Conservation (phyloP, 208 protist genomes). For the Dictyostelium gargantuum region DNA sequence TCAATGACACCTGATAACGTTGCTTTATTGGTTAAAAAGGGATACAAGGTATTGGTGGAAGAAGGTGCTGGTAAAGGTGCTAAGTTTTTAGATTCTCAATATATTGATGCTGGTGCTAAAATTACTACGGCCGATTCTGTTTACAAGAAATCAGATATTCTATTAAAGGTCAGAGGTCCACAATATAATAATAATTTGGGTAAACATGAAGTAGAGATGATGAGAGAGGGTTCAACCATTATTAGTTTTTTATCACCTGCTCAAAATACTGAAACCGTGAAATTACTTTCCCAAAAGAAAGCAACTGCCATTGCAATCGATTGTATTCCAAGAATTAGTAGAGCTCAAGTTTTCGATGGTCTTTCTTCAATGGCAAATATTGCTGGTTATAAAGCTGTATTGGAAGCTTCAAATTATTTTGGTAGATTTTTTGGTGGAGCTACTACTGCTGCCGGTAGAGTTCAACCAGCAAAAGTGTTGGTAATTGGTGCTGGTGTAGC, state of each 20-base stretch:
- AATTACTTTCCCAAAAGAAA: slow-evolving; percentile 65
- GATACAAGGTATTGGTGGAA: slow-evolving; percentile 84
- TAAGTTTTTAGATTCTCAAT: slow-evolving; percentile 85
- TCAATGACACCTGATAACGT: slow-evolving; percentile 84
- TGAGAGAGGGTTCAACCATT: slow-evolving; percentile 78
- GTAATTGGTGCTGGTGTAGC: slow-evolving; percentile 92
- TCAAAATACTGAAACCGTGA: not conserved
- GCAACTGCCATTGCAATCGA: slow-evolving; percentile 87
- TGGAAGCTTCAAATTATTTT: slow-evolving; percentile 86
- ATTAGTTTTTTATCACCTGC: slow-evolving; percentile 86
- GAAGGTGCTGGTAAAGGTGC: slow-evolving; percentile 82
- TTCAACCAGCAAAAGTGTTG: slow-evolving; percentile 88
- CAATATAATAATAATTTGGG: slow-evolving; percentile 18
- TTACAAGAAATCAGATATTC: slow-evolving; percentile 78
- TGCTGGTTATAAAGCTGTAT: slow-evolving; percentile 88
- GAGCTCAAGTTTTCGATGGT: slow-evolving; percentile 87
- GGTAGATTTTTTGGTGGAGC: slow-evolving; percentile 87
- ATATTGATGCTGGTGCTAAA: slow-evolving; percentile 81
- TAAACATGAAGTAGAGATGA: slow-evolving; percentile 79
- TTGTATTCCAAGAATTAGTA: slow-evolving; percentile 85
- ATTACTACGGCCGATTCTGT: slow-evolving; percentile 65
- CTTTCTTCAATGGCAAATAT: slow-evolving; percentile 92
- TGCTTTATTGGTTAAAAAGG: slow-evolving; percentile 81
- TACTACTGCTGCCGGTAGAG: slow-evolving; percentile 94
- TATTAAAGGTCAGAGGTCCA: slow-evolving; percentile 87